Evolutionary conservation across 179 eudicot genomes (phyloP), one percentile per base, ranked within the genome.

Genomic region (Silene coronaria): DNA sequence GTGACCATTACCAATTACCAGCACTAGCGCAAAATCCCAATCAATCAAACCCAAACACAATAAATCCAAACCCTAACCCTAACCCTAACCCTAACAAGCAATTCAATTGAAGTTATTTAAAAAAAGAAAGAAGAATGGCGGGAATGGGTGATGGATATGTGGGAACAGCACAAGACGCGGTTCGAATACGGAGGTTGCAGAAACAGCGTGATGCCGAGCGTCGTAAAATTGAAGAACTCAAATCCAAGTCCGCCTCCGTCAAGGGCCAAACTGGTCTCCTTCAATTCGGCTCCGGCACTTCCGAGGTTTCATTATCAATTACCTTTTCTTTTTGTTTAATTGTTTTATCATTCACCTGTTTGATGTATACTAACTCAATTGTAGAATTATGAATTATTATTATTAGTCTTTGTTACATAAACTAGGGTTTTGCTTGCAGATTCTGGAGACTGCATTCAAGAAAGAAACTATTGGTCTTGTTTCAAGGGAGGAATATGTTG

Each of bases 101-200:
- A 19, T 58, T 26, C 7, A 23, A 60, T 60, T 23, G 0, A 8
- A 38, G n/a, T n/a, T 22, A 0, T 21, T 17, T 16, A 11, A 11
- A 27, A 59, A 45, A 65, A 9, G 30, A 34, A 67, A 14, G 7
- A 46, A 80, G 70, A 59, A 91, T 94, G 98, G 87, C 98, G 88
- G 98, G 98, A 13, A 94, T 94, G 98, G 98, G 98, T 55, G 98
- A 94, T 63, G 98, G 97, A 23, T 94, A 94, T 75, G 97, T 94
- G 71, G 98, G 98, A 24, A 90, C 96, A 23, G 96, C 96, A 48
- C 97, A 94, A 69, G 98, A 94, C 79, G 97, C 90, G 21, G 98
- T 90, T 9, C 83, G 98, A 82, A 94, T 94, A 71, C 79, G 98
- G 57, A 83, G 98, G 80, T 86, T 94, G 12, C 96, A 94, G 84